Evolutionary conservation across 192 early-diverging fungal genomes (phyloP).

Genomic region (Entophlyctis helioformis): DNA sequence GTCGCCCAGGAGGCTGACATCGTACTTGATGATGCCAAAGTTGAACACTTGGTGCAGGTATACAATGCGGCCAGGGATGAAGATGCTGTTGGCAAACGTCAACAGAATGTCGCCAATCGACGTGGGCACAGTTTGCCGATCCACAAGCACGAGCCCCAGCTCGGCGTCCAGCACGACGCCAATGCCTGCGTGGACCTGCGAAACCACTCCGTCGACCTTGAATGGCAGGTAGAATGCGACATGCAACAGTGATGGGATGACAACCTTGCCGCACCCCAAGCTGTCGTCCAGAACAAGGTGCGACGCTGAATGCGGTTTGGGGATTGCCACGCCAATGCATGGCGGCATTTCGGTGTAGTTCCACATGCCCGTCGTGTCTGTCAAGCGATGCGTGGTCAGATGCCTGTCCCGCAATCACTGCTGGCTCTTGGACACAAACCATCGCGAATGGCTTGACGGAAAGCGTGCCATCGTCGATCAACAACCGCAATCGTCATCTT

Average conservation of each 20-base stretch:
- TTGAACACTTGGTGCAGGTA: slow-evolving; percentile 79
- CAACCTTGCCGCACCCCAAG: slow-evolving; percentile 46
- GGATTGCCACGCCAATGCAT: slow-evolving; percentile 40
- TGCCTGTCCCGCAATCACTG: no score
- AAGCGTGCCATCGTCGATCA: slow-evolving; percentile 28
- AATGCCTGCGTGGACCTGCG: slow-evolving; percentile 31
- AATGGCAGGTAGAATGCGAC: slow-evolving; percentile 63
- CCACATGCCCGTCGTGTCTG: slow-evolving; percentile 64
- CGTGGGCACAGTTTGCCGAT: slow-evolving; percentile 65
- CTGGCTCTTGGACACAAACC: no score
- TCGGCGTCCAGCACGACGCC: slow-evolving; percentile 42
- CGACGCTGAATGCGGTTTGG: slow-evolving; percentile 58
- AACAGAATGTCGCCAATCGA: slow-evolving; percentile 71
- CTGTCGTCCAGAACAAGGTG: slow-evolving; percentile 50
- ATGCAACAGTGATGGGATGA: slow-evolving; percentile 70
- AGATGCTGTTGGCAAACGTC: slow-evolving; percentile 70
- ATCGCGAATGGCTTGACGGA: slow-evolving; percentile 45
- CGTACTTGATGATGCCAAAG: slow-evolving; percentile 73
- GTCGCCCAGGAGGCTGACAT: slow-evolving; percentile 57
- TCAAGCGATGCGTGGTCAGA: no score
- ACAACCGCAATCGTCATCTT: slow-evolving; percentile 21
- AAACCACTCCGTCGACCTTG: slow-evolving; percentile 48
- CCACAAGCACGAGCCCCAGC: slow-evolving; percentile 64
- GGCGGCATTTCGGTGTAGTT: slow-evolving; percentile 48
- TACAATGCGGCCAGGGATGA: slow-evolving; percentile 69